Evolutionary conservation across 2,329 filamentous ascomycete genomes (phyloP).

Genomic region (Pseudocercospora fuligena): DNA sequence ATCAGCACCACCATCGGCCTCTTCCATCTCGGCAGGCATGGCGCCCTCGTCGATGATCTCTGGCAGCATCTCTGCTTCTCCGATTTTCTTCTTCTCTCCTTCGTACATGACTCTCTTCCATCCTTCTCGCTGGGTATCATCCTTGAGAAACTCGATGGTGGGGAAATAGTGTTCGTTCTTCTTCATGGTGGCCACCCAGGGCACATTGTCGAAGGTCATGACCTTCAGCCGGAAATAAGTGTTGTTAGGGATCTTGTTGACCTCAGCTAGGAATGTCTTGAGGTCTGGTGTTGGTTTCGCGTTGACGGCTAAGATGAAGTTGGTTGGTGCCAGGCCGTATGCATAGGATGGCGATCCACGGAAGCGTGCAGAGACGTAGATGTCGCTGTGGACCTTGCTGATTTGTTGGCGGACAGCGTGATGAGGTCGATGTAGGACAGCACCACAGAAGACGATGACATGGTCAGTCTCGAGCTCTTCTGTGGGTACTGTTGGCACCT

Average conservation of each 20-base stretch:
- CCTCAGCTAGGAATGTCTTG: conserved; percentile 77
- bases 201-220: conserved; percentile 98
- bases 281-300: conserved; percentile 83
- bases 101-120: conserved; percentile 65
- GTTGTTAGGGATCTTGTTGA: conserved; percentile 89
- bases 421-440: conserved; percentile 89
- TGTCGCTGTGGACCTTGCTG: conserved; percentile 91
- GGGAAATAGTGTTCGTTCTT: conserved; percentile 97
- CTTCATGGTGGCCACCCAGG: conserved; percentile 99
- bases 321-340: conserved; percentile 91
- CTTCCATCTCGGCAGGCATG: conserved; percentile 12
- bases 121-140: conserved; percentile 55
- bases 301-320: conserved; percentile 97
- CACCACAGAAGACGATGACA: conserved; percentile 92
- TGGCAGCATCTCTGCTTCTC: conserved; percentile 39
- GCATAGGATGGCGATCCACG: conserved; percentile 84
- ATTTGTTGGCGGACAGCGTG: conserved; percentile 98
- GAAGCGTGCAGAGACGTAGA: conserved; percentile 89
- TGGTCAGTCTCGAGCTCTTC: conserved; percentile 91
- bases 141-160: conserved; percentile 68
- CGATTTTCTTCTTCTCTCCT: conserved; percentile 46
- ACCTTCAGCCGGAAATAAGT: conserved; percentile 96
- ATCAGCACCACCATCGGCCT: conserved; percentile 4
- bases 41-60: conserved; percentile 29
- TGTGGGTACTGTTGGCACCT: conserved; percentile 83